A percentile compares a stretch with the other conserved stretches of the same genome.
phyloP scores from a whole-genome alignment of 371 early-diverging fungal species.

The Lichtheimia hyalospora region DNA sequence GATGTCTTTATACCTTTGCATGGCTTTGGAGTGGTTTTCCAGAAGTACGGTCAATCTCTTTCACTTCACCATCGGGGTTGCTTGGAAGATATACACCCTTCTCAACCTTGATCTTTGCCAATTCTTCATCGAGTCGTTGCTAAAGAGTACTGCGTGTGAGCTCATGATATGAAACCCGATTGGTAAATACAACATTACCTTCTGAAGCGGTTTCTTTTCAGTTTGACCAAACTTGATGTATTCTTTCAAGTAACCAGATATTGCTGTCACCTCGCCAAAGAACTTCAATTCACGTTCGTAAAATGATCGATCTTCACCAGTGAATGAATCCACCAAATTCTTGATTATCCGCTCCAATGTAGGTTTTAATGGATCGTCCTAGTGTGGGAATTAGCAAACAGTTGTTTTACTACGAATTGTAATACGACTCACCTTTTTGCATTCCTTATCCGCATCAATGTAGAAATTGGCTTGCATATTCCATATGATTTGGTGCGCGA shows the following conservation, averaged over 20 bases:
- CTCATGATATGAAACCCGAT: not conserved
- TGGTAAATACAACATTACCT: constrained; percentile 26
- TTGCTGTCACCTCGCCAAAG: constrained; percentile 93
- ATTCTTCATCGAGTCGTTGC: constrained; percentile 92
- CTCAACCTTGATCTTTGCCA: constrained; percentile 92
- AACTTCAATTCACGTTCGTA: constrained; percentile 95
- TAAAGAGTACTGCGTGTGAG: constrained; percentile 6
- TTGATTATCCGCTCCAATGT: constrained; percentile 84
- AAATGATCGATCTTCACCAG: constrained; percentile 86
- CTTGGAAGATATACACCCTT: constrained; percentile 98
- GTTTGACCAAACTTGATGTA: constrained; percentile 89
- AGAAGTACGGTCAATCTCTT: constrained; percentile 94
- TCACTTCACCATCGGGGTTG: constrained; percentile 94
- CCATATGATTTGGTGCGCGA: constrained; percentile 99
- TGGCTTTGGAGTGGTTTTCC: constrained; percentile 97
- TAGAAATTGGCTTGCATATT: constrained; percentile 98
- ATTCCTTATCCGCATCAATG: constrained; percentile 86
- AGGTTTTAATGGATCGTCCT: constrained; percentile 82
- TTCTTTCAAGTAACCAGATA: constrained; percentile 96
- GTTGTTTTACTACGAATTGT: not conserved
- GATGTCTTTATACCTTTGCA: constrained; percentile 74
- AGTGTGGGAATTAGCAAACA: not conserved
- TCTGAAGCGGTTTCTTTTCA: constrained; percentile 87
- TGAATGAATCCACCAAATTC: constrained; percentile 74
- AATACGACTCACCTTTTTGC: constrained; percentile 43